Evolutionary conservation across 139 green algal species (phyloP).

Genomic region (Tetradesmus lagerheimii): DNA sequence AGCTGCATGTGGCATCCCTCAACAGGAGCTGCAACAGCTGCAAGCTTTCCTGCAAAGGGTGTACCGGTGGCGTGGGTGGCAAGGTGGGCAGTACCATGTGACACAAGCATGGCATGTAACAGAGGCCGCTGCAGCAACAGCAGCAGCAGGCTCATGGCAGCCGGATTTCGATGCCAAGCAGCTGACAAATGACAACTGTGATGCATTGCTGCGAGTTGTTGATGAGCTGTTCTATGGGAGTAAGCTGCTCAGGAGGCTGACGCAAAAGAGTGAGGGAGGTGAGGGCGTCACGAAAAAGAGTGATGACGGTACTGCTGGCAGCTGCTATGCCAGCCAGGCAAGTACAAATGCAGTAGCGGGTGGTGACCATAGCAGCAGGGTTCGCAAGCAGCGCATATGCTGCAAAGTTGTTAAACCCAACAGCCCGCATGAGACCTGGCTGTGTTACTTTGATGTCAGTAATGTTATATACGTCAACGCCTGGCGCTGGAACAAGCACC

Average conservation of each 20-base stretch:
- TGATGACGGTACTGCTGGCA: not conserved
- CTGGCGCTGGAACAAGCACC: constrained; percentile 35
- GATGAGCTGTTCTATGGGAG: constrained; percentile 18
- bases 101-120: constrained; percentile 20
- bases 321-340: not conserved
- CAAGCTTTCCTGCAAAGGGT: constrained; percentile 18
- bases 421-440: not conserved
- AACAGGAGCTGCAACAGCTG: constrained; percentile 27
- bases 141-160: constrained; percentile 12
- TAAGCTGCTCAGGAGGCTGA: constrained; percentile 11
- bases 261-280: not conserved
- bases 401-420: not conserved
- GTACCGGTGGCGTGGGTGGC: constrained; percentile 15
- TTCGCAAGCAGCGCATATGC: not conserved
- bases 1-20: not conserved
- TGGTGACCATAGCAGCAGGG: not conserved
- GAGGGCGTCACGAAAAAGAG: not conserved
- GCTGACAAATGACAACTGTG: not conserved
- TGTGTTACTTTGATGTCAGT: constrained; percentile 28
- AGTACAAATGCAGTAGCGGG: not conserved
- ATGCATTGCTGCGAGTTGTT: not conserved
- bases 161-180: constrained; percentile 9
- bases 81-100: not conserved
- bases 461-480: constrained; percentile 20
- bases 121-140: constrained; percentile 8